Conservation (phyloP, 208 protist genomes). For the Trypanosoma mega region DNA sequence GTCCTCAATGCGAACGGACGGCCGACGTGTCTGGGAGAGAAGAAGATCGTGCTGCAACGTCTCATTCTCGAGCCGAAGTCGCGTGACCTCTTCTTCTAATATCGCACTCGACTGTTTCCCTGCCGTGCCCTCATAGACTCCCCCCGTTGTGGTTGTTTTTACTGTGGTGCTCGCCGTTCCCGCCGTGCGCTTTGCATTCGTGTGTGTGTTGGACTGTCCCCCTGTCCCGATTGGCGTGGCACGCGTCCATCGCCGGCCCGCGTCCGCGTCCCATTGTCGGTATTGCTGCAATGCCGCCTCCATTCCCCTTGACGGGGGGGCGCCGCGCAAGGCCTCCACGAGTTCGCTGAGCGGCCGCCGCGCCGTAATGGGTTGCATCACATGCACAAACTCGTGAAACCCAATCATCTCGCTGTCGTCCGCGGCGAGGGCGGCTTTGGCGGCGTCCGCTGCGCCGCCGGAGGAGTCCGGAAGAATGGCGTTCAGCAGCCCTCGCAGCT, state of each 20-base stretch:
- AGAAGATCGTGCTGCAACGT: slow-evolving; percentile 1
- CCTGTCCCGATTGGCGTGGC: not conserved
- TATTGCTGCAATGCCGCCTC: slow-evolving; percentile 5
- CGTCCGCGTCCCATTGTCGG: slow-evolving; percentile 7
- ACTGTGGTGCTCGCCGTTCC: not conserved
- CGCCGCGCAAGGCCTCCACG: not conserved
- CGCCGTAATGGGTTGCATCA: slow-evolving; percentile 17
- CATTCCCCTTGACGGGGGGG: not conserved
- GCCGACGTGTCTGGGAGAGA: not conserved
- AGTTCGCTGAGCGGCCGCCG: slow-evolving; percentile 12
- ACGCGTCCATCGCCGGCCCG: not conserved
- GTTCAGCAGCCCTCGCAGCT: slow-evolving; percentile 5
- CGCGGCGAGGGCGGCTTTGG: slow-evolving; percentile 16
- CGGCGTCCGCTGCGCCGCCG: not conserved
- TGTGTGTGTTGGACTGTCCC: not conserved
- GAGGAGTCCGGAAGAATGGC: slow-evolving; percentile 3
- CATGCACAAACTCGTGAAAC: slow-evolving; percentile 21
- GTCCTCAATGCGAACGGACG: slow-evolving; percentile 8
- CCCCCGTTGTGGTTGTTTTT: too few species aligned
- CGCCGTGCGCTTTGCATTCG: not conserved
- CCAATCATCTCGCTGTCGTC: slow-evolving; percentile 20
- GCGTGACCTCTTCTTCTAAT: slow-evolving; percentile 2
- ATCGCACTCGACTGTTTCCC: not conserved
- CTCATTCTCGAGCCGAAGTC: slow-evolving; percentile 11
- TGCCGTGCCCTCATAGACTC: not conserved